These are phyloP conservation scores for Globisporangium radiosum DNA, from an alignment of 352 stramenopile genomes.

Conservation along the genomic window DNA sequence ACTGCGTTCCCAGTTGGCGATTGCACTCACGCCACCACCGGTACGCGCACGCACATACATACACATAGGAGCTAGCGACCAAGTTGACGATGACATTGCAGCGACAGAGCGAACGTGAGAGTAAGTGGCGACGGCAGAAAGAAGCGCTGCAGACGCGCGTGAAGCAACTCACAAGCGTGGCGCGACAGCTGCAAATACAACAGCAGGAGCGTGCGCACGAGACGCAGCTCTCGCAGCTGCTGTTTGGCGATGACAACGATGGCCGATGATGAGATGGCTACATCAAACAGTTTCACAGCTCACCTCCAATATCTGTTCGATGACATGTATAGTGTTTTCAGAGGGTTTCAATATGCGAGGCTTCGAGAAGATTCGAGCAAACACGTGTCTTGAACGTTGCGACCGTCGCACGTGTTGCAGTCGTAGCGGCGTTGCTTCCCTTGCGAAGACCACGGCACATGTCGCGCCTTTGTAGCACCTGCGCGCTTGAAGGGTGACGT, in stretches of 20 bases:
- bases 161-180: slow-evolving; percentile 18
- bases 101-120: slow-evolving; percentile 1
- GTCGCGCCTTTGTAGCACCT: too few species aligned
- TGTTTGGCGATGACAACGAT: slow-evolving; percentile 6
- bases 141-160: slow-evolving; percentile 13
- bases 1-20: neutral
- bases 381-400: too few species aligned
- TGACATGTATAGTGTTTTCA: too few species aligned
- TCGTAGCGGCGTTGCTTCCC: too few species aligned
- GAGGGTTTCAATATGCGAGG: neutral
- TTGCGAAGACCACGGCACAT: too few species aligned
- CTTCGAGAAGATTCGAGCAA: slow-evolving; percentile 13
- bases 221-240: slow-evolving; percentile 11
- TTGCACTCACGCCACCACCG: neutral
- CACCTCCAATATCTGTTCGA: too few species aligned
- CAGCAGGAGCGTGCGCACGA: slow-evolving; percentile 23
- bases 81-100: slow-evolving; percentile 8
- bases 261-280: slow-evolving; percentile 2
- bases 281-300: neutral
- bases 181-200: slow-evolving; percentile 16
- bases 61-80: slow-evolving; percentile 7
- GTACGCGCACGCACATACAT: neutral
- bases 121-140: slow-evolving; percentile 13
- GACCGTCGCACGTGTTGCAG: too few species aligned
- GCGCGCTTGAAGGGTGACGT: too few species aligned